Conservation (phyloP, 805 yeast genomes). For the Starmera dryadoides region DNA sequence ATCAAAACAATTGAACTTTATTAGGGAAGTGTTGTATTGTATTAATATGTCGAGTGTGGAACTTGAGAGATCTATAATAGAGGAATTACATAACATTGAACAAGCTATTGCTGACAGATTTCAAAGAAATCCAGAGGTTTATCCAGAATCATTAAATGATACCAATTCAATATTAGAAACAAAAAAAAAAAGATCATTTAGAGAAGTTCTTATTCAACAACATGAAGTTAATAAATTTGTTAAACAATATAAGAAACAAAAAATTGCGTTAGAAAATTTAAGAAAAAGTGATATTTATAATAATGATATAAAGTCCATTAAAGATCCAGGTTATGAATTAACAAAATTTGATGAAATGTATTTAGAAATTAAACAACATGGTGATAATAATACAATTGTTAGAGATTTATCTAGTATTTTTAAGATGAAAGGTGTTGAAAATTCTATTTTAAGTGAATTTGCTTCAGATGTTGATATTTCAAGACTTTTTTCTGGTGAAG, state of each 20-base stretch:
- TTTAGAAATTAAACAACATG: conserved; percentile 22
- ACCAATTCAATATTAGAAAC: conserved; percentile 24
- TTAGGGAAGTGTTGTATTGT: no score
- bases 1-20: no score
- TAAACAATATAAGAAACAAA: conserved; percentile 3
- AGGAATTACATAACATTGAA: conserved; percentile 71
- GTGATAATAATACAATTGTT: conserved; percentile 21
- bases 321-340: conserved; percentile 22
- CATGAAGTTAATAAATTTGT: conserved; percentile 38
- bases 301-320: conserved; percentile 7
- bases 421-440: conserved; percentile 10
- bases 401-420: conserved; percentile 14
- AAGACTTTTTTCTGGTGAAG: conserved; percentile 47
- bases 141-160: conserved; percentile 24
- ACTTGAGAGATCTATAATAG: conserved; percentile 31
- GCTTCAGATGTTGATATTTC: conserved; percentile 44
- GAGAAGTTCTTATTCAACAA: conserved; percentile 52
- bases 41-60: conserved; percentile 32
- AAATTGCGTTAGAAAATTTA: background rate
- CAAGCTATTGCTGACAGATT: conserved; percentile 56
- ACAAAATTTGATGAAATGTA: conserved; percentile 31
- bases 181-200: conserved; percentile 33
- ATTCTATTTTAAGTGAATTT: conserved; percentile 37
- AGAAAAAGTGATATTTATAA: background rate
- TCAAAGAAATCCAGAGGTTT: conserved; percentile 50